These are phyloP conservation scores for Fusarium illudens DNA, from an alignment of 2,329 filamentous ascomycete genomes.

Conservation along the genomic window DNA sequence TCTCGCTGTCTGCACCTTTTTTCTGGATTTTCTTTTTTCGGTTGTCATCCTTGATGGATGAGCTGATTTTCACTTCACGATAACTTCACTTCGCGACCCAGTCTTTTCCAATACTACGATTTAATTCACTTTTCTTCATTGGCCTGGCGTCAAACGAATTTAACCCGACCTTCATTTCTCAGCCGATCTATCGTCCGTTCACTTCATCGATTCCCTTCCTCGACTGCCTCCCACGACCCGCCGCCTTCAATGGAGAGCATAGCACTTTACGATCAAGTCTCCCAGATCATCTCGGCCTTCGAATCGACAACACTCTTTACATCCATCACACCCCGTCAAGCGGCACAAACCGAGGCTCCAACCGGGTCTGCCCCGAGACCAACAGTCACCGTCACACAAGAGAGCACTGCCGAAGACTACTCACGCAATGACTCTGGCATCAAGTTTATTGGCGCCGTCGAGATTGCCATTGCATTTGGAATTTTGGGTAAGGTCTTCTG, in stretches of 20 bases:
- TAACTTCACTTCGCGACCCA: not conserved
- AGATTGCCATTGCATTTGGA: conserved; percentile 37
- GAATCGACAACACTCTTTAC: conserved; percentile 38
- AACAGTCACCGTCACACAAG: conserved; percentile 19
- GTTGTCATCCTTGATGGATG: not conserved
- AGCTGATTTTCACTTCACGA: not conserved
- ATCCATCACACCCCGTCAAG: conserved; percentile 27
- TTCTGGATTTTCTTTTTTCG: not conserved
- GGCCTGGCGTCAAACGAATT: conserved; percentile 23
- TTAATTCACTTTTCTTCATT: conserved; percentile 10
- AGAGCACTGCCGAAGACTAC: not conserved
- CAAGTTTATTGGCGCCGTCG: conserved; percentile 18
- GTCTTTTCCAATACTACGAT: not conserved
- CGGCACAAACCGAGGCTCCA: conserved; percentile 8
- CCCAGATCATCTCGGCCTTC: conserved; percentile 32
- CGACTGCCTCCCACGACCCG: not conserved
- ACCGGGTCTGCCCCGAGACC: not conserved
- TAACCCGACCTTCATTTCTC: not conserved
- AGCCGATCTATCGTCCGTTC: not conserved
- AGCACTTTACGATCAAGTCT: conserved; percentile 31
- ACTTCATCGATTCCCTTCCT: not conserved
- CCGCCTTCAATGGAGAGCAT: conserved; percentile 21
- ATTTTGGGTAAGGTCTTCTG: conserved; percentile 30
- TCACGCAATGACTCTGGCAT: not conserved
- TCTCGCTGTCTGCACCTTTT: not conserved